Evolutionary conservation across 2,329 filamentous ascomycete species (phyloP).

Genomic region (Diaporthe capsici): DNA sequence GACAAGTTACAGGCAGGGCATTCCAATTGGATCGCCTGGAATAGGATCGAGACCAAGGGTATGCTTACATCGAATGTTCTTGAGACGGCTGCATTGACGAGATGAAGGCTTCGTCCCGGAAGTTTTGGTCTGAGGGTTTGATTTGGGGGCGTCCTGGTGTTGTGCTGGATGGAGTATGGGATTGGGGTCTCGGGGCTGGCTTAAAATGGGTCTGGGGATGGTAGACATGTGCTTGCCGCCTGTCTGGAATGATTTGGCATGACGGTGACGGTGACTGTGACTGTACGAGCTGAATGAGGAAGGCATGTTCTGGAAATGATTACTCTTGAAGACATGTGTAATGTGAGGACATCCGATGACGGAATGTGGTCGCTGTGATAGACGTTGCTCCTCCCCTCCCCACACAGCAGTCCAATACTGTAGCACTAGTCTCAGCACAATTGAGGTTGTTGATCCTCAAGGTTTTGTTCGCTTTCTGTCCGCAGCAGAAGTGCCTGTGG

Average conservation of each 20-base stretch:
- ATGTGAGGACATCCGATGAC: not conserved
- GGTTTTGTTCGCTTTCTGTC: not conserved
- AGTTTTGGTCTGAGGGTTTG: not conserved
- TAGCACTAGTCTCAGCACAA: not conserved
- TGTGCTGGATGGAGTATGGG: slow-evolving; percentile 9
- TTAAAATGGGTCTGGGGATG: slow-evolving; percentile 2
- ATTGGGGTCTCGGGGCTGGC: not conserved
- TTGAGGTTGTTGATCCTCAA: too few species aligned
- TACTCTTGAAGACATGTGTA: not conserved
- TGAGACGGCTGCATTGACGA: not conserved
- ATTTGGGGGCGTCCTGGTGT: not conserved
- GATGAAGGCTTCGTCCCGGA: not conserved
- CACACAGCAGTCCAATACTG: not conserved
- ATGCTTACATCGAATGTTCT: not conserved
- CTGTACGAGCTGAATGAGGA: slow-evolving; percentile 22
- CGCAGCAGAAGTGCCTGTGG: too few species aligned
- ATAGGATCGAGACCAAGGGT: slow-evolving; percentile 1
- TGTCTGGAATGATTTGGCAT: slow-evolving; percentile 8
- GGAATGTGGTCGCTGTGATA: not conserved
- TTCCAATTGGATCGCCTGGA: not conserved
- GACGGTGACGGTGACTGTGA: not conserved
- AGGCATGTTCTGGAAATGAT: slow-evolving; percentile 14
- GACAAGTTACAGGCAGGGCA: not conserved
- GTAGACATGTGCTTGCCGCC: not conserved
- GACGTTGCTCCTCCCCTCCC: not conserved